Conservation (phyloP, 1,284 basidiomycete species). For the Inonotus obliquus region DNA sequence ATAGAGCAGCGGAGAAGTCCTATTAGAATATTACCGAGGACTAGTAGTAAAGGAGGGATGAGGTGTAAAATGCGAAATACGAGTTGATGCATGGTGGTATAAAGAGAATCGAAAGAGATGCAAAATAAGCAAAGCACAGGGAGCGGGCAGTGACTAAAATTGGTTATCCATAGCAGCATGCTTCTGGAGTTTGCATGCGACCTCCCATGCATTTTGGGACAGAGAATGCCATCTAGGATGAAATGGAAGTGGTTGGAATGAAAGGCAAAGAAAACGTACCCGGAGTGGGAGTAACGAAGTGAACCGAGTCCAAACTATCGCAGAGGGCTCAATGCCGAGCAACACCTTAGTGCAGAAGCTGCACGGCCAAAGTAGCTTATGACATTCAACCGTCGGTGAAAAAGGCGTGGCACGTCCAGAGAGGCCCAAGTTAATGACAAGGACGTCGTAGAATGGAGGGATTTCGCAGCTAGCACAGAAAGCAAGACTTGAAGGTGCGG, state of each 20-base stretch:
- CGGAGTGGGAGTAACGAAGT: not conserved
- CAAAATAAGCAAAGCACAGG: not conserved
- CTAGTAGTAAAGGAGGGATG: not conserved
- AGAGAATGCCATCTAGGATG: not conserved
- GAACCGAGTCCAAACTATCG: not conserved
- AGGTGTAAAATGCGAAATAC: not conserved
- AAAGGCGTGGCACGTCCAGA: too few species aligned
- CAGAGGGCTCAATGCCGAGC: too few species aligned
- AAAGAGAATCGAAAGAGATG: not conserved
- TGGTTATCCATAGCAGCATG: not conserved
- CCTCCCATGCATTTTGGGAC: not conserved
- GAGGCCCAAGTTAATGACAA: too few species aligned
- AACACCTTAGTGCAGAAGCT: too few species aligned
- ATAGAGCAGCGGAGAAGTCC: not conserved
- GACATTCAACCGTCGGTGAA: too few species aligned
- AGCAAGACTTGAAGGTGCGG: too few species aligned
- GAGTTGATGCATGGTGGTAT: not conserved
- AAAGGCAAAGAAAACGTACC: not conserved
- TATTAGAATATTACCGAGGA: not conserved
- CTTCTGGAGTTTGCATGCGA: not conserved
- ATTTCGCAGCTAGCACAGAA: too few species aligned
- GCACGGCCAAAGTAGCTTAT: too few species aligned
- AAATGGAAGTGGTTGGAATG: not conserved
- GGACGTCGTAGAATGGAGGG: too few species aligned
- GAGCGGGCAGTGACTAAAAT: not conserved